A percentile compares a stretch with the other conserved stretches of the same genome.
These are phyloP conservation scores for Tulasnella sp. DNA, from an alignment of 768 basidiomycete genomes.

Conservation along the genomic window DNA sequence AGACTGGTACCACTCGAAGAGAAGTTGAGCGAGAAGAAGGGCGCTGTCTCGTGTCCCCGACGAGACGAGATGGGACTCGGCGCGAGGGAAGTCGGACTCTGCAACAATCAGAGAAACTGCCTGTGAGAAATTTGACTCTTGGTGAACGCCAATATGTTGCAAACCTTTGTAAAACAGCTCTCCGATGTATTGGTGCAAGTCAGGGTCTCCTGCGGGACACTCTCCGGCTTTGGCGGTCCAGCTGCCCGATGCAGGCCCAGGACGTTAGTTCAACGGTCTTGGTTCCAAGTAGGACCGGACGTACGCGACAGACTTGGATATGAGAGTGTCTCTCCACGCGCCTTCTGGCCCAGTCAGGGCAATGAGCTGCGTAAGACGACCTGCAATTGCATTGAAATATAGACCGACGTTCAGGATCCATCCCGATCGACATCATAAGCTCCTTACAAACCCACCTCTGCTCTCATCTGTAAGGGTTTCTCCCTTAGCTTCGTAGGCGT, in stretches of 20 bases:
- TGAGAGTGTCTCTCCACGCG: constrained; percentile 83
- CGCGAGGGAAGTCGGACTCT: constrained; percentile 70
- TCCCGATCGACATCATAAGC: constrained; percentile 28
- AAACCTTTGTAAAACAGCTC: constrained; percentile 79
- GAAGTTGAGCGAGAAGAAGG: constrained; percentile 74
- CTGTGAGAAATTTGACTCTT: not conserved
- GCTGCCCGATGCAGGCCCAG: constrained; percentile 36
- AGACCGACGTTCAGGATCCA: not conserved
- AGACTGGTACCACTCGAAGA: constrained; percentile 61
- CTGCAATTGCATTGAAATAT: constrained; percentile 35
- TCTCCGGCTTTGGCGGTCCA: constrained; percentile 76
- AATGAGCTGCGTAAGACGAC: constrained; percentile 83
- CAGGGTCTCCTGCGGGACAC: constrained; percentile 83
- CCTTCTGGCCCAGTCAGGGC: constrained; percentile 73
- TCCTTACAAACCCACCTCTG: constrained; percentile 49
- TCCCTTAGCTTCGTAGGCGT: constrained; percentile 70
- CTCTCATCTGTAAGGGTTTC: constrained; percentile 69
- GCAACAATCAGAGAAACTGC: not conserved
- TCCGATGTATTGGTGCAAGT: constrained; percentile 83
- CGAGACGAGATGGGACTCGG: constrained; percentile 76
- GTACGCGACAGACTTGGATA: constrained; percentile 76
- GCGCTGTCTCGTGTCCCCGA: constrained; percentile 88
- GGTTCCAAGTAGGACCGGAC: constrained; percentile 27
- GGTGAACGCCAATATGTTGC: not conserved
- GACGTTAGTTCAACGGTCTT: constrained; percentile 10